Evolutionary conservation across 176 grass and related monocot genomes (phyloP), one percentile per base, ranked within the genome.

Genomic region (Metroxylon sagu): DNA sequence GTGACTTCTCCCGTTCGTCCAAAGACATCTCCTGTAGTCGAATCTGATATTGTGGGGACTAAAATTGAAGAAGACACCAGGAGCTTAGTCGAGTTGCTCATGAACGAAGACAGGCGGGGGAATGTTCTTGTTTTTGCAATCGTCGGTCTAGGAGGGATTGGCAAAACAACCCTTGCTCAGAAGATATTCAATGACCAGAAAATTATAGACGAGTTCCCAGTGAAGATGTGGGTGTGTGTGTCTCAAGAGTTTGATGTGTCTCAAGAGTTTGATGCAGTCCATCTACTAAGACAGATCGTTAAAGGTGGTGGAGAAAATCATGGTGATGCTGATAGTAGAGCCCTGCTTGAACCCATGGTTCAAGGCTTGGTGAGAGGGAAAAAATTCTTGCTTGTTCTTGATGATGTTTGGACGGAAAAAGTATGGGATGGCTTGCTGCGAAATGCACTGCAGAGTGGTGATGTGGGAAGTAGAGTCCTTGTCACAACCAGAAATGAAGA

Each of bases 301-400:
- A 59, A 25, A 12, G 52, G 31, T 54, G 69, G 49, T 2, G 69
- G 69, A 17, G 62, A 26, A 5, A 5, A 30, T 30, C 29, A 5
- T 30, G 29, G 5, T 5, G 3, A 5, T 0, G 4, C 4, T 27
- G 19, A 61, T 26, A 70, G 58, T 53, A 68, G 5, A 26, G 51
- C 52, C 26, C 60, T 55, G 29, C 63, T 80, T 12, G 58, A 73
- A 8, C 54, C 54, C 25, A 6, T 53, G 28, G 8, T 53, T 0
- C 57, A 56, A 14, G 14, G 16, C 16, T 52, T 16, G 59, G 19
- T 58, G 39, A 43, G 74, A 14, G 79, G 88, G 56, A 85, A 49
- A 48, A 85, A 50, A 66, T 71, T 67, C 59, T 15, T 94, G 28
- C 73, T 94, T 25, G 89, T 94, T 61, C 59, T 88, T 29, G 80